Conservation (phyloP, 257 asterid genomes). For the Penstemon eatonii region DNA sequence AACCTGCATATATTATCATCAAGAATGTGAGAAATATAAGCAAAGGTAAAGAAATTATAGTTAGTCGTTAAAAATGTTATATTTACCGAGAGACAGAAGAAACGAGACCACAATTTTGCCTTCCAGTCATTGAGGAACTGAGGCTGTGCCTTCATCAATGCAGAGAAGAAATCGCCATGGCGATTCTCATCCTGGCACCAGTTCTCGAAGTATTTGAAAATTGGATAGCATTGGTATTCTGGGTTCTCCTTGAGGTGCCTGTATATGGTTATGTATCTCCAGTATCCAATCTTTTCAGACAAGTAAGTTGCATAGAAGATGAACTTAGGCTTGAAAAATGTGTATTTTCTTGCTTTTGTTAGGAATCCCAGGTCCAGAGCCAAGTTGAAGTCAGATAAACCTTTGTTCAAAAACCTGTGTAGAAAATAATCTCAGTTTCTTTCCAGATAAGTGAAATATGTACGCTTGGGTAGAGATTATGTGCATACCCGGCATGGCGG, state of each 20-base stretch:
- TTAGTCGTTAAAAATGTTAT: conserved; percentile 24
- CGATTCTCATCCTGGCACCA: conserved; percentile 99
- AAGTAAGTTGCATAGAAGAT: conserved; percentile 63
- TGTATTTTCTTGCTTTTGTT: conserved; percentile 95
- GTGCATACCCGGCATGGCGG: conserved; percentile 83
- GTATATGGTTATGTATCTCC: conserved; percentile 98
- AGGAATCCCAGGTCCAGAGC: conserved; percentile 97
- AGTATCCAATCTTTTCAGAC: conserved; percentile 88
- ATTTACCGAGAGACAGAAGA: conserved; percentile 93
- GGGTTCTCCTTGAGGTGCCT: conserved; percentile 94
- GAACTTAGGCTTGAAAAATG: conserved; percentile 98
- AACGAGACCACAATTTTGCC: conserved; percentile 97
- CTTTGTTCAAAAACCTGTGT: conserved; percentile 84
- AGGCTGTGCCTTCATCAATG: conserved; percentile 98
- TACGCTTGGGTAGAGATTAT: not conserved
- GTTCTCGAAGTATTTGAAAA: conserved; percentile 98
- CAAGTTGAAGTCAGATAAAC: conserved; percentile 84
- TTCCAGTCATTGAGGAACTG: conserved; percentile 99
- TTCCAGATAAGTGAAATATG: conserved; percentile 5
- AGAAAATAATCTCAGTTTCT: conserved; percentile 13
- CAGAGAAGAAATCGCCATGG: conserved; percentile 99
- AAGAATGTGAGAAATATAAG: conserved; percentile 11
- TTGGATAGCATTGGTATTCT: conserved; percentile 88
- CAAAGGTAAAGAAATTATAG: conserved; percentile 21
- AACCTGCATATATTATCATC: conserved; percentile 52